phyloP scores from a whole-genome alignment of 129 eudicot species.

The Pittosporum tobira region DNA sequence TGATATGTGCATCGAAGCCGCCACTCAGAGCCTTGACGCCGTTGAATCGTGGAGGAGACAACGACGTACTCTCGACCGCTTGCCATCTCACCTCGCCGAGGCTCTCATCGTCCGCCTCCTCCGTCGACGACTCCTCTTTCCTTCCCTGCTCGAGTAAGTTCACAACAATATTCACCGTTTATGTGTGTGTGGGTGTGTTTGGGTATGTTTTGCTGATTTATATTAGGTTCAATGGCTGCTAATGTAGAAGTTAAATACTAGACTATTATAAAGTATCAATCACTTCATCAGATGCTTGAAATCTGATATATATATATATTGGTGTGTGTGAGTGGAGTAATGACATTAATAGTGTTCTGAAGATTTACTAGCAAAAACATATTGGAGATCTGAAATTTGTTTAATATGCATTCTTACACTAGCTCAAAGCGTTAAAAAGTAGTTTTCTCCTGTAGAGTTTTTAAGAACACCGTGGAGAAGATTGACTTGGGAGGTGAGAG shows the following conservation, averaged over 20 bases:
- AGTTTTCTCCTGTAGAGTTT: constrained; percentile 46
- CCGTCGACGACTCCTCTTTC: constrained; percentile 64
- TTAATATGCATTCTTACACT: not conserved
- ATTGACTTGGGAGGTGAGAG: constrained; percentile 72
- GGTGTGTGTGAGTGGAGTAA: too few relatives aligned
- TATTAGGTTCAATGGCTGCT: too few relatives aligned
- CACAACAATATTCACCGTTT: not conserved
- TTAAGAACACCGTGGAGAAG: constrained; percentile 65
- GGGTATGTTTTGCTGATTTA: too few relatives aligned
- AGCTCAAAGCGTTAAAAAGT: constrained; percentile 1
- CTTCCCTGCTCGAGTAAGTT: constrained; percentile 85
- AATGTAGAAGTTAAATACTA: not conserved
- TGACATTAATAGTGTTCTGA: not conserved
- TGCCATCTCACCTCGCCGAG: constrained; percentile 79
- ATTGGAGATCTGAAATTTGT: not conserved
- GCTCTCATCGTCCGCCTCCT: constrained; percentile 70
- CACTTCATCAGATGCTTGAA: too few relatives aligned
- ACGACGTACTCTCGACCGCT: constrained; percentile 71
- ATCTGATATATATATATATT: too few relatives aligned
- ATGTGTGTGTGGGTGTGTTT: too few relatives aligned
- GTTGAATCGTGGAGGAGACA: constrained; percentile 85
- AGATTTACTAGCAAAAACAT: not conserved
- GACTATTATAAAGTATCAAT: not conserved
- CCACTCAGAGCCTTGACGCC: constrained; percentile 48
- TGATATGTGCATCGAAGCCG: constrained; percentile 53